Base-by-base conservation (phyloP, 208 protist genomes). In the Acanthamoeba lenticulata region DNA sequence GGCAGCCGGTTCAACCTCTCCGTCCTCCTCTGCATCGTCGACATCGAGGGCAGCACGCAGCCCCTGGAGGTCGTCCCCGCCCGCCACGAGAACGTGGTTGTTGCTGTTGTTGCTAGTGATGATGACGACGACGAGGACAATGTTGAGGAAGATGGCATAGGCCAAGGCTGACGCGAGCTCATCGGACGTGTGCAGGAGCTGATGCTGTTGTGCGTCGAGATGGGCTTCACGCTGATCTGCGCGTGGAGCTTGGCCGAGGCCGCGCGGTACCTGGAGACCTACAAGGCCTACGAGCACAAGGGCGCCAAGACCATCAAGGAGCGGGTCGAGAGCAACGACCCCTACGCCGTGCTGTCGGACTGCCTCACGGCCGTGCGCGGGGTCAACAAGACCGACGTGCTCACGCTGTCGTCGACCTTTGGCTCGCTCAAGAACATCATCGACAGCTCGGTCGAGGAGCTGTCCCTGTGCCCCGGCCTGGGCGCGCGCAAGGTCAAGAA, bases 241-340 rank as follows among this genome's bases (percentile, higher is more conserved):
- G 72, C 81, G 5, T 94, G 95, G 85, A 89, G 55, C 44, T 24
- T 52, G 7, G 29, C 45, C 1, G 96, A 97, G 62, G 94, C 91
- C 2, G 96, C 92, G n/a, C 94, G 96, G 2, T 96, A 97, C 72
- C 40, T 97, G 24, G 96, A 97, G 69, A 96, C 95, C 19, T 95
- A 94, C 90, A 96, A 96, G 49, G 90, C 91, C n/a, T 97, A 95
- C 86, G 95, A 96, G 44, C 92, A 95, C 81, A 97, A 97, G 67
- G 38, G 52, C 1, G 90, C 96, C 3, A 95, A 97, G 19, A 13
- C 86, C 6, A 94, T 97, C 29, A 45, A 95, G 89, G 89, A 89
- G 36, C 11, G 34, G 27, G 86, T 92, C 13, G 32, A 92, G 36
- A 29, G 24, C 5, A 29, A 38, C 40, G 49, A 92, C 45, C 86